A percentile compares a stretch with the other conserved stretches of the same genome.
These are phyloP conservation scores for Phialophora macrospora DNA, from an alignment of 2,329 filamentous ascomycete genomes.

Conservation along the genomic window DNA sequence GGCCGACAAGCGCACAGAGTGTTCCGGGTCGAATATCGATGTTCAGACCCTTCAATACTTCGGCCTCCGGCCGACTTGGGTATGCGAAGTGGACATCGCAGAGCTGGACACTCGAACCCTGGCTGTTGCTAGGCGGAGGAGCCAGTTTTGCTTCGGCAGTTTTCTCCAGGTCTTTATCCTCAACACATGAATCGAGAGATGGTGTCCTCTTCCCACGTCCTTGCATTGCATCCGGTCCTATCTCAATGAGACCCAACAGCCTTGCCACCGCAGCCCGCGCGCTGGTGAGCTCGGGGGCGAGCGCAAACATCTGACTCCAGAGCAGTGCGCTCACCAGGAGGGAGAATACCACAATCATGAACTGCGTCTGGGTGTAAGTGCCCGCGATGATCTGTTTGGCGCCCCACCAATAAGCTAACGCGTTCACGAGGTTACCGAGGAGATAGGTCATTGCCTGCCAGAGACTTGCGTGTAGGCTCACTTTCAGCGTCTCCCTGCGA, in stretches of 20 bases:
- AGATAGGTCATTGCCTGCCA: conserved; percentile 54
- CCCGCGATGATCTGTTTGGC: conserved; percentile 67
- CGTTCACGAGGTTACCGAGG: conserved; percentile 43
- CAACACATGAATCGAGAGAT: not conserved
- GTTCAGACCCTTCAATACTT: conserved; percentile 81
- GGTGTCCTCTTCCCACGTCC: not conserved
- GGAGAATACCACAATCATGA: conserved; percentile 58
- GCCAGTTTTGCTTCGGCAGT: conserved; percentile 10
- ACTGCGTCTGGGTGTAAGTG: conserved; percentile 74
- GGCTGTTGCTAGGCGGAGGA: not conserved
- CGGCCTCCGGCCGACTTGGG: conserved; percentile 68
- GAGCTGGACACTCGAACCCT: conserved; percentile 12
- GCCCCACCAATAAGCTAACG: conserved; percentile 73
- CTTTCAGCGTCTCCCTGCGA: conserved; percentile 55
- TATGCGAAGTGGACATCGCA: conserved; percentile 81
- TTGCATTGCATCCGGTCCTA: conserved; percentile 4
- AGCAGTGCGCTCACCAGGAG: conserved; percentile 46
- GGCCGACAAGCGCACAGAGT: conserved; percentile 74
- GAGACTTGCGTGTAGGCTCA: conserved; percentile 54
- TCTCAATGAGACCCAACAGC: conserved; percentile 68
- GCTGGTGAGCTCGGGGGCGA: conserved; percentile 70
- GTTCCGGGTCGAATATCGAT: conserved; percentile 41
- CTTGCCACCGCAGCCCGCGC: conserved; percentile 80
- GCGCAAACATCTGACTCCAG: conserved; percentile 43
- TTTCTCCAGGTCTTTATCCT: conserved; percentile 12